Conservation (phyloP, 225 moss, liverwort and hornwort species). For the Physcomitrium patens region DNA sequence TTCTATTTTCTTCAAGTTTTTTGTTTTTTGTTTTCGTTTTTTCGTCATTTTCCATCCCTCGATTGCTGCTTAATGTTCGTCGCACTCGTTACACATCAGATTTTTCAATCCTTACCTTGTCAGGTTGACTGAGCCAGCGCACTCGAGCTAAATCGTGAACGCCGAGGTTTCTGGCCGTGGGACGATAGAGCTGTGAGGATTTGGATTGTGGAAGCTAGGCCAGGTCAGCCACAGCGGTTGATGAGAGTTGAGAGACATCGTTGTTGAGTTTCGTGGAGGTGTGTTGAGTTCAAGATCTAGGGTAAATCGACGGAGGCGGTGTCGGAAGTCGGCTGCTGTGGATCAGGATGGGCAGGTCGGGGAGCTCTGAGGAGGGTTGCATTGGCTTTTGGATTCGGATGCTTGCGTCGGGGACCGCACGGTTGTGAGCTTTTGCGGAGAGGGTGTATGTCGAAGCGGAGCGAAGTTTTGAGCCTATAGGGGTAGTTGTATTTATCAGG, state of each 20-base stretch:
- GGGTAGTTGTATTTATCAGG: conserved; percentile 12
- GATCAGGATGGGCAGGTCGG: not conserved
- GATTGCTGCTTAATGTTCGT: not conserved
- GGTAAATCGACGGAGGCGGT: conserved; percentile 4
- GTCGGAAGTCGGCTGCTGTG: not conserved
- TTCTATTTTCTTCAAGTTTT: not conserved
- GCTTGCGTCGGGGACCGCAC: not conserved
- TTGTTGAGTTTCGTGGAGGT: not conserved
- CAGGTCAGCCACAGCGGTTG: not conserved
- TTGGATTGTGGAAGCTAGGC: not conserved
- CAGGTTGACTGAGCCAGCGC: not conserved
- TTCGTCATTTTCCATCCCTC: not conserved
- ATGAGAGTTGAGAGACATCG: not conserved
- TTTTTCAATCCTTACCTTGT: not conserved
- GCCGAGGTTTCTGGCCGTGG: not conserved
- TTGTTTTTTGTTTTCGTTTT: too few relatives aligned
- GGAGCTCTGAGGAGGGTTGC: not conserved
- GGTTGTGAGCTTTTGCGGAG: not conserved
- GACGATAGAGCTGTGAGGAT: not conserved
- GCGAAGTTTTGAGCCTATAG: conserved; percentile 3
- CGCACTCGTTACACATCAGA: too few relatives aligned
- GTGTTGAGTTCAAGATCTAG: conserved; percentile 16
- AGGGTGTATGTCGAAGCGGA: not conserved
- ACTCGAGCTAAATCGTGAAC: not conserved
- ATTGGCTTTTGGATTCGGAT: not conserved